A percentile compares a stretch with the other conserved stretches of the same genome.
Evolutionary conservation across 1,284 basidiomycete species (phyloP).

Genomic region (Wallemia hederae): DNA sequence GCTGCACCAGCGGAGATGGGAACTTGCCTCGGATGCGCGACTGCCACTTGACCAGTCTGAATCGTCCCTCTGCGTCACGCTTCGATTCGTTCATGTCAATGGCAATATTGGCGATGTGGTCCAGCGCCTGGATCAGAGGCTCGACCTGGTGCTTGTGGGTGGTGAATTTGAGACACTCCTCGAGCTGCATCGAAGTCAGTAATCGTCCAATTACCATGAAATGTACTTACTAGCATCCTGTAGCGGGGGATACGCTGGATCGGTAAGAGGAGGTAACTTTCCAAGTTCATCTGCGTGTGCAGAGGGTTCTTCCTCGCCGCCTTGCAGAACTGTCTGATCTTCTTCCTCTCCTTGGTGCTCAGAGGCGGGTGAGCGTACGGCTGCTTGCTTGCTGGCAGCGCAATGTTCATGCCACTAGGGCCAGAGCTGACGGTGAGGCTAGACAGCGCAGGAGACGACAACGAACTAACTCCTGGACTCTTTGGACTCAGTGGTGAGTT

Average conservation of each 20-base stretch:
- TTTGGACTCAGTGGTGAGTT: not conserved
- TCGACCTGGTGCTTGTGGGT: slow-evolving; percentile 50
- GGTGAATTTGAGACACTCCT: slow-evolving; percentile 51
- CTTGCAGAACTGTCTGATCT: slow-evolving; percentile 61
- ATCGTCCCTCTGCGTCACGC: slow-evolving; percentile 63
- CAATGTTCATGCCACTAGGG: not conserved
- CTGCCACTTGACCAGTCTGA: slow-evolving; percentile 41
- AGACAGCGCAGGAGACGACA: not conserved
- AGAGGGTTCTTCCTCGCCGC: slow-evolving; percentile 42
- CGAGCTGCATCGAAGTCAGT: slow-evolving; percentile 25
- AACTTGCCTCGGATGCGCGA: slow-evolving; percentile 62
- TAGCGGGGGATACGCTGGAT: slow-evolving; percentile 92
- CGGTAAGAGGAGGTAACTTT: slow-evolving; percentile 76
- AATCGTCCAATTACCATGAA: not conserved
- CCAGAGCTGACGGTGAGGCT: not conserved
- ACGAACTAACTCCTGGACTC: not conserved
- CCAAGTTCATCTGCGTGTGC: slow-evolving; percentile 86
- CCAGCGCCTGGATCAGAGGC: slow-evolving; percentile 42
- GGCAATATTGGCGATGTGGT: slow-evolving; percentile 57
- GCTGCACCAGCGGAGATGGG: slow-evolving; percentile 84
- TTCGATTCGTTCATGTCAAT: slow-evolving; percentile 92
- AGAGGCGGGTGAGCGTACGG: slow-evolving; percentile 14
- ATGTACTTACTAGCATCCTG: slow-evolving; percentile 39
- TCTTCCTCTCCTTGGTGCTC: slow-evolving; percentile 46
- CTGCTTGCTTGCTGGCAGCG: not conserved